Evolutionary conservation across 108 stramenopile genomes (phyloP).

Genomic region (Conticribra guillardii): DNA sequence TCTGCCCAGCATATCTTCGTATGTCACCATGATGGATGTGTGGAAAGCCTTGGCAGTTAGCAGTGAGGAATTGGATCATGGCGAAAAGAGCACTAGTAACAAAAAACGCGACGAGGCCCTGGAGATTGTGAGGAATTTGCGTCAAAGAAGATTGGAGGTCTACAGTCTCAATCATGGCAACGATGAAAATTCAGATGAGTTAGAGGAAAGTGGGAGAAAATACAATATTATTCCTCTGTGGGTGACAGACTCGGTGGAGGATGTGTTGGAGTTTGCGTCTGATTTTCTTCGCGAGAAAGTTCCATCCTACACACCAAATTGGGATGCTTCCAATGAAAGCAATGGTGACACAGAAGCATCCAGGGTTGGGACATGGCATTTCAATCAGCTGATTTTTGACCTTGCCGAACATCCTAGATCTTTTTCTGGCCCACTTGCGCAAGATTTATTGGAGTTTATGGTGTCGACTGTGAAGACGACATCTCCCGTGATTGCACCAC

Average conservation of each 20-base stretch:
- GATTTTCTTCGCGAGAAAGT: constrained; percentile 20
- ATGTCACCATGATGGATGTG: constrained; percentile 39
- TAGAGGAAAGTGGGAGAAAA: not conserved
- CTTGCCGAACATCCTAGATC: constrained; percentile 35
- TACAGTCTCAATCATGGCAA: constrained; percentile 14
- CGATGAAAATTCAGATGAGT: not conserved
- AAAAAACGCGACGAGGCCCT: constrained; percentile 43
- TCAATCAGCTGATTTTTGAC: constrained; percentile 51
- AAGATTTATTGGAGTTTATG: constrained; percentile 48
- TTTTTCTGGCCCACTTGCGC: constrained; percentile 38
- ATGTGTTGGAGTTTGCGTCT: constrained; percentile 30
- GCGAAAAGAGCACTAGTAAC: constrained; percentile 4
- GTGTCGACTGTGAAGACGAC: constrained; percentile 16
- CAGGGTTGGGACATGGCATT: constrained; percentile 45
- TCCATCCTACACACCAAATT: constrained; percentile 20
- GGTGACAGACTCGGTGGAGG: constrained; percentile 18
- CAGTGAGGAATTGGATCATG: not conserved
- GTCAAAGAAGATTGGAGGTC: constrained; percentile 23
- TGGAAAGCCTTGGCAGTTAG: constrained; percentile 38
- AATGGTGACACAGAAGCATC: no score
- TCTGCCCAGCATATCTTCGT: constrained; percentile 34
- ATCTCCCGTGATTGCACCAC: not conserved
- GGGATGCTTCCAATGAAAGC: not conserved
- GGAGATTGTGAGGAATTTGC: constrained; percentile 22
- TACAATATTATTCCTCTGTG: constrained; percentile 21